Evolutionary conservation across 1,284 basidiomycete species (phyloP).

Genomic region (Earliella scabrosa): DNA sequence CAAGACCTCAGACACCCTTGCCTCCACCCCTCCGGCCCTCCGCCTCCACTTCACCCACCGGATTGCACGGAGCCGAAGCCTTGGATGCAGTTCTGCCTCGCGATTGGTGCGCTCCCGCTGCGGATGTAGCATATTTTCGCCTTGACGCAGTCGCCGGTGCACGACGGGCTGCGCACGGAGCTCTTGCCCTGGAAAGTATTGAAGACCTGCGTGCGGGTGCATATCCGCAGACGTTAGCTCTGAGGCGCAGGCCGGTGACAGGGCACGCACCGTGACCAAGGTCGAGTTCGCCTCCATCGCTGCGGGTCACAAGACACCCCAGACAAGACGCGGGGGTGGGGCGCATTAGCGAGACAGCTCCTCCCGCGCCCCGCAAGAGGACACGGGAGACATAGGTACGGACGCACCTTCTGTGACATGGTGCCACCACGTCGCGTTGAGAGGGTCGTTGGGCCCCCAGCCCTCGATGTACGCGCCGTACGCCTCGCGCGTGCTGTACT

Average conservation of each 20-base stretch:
- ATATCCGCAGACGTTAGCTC: conserved; percentile 3
- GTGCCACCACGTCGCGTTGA: conserved; percentile 89
- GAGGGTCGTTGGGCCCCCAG: conserved; percentile 70
- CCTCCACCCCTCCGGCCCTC: neutral
- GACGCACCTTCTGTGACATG: conserved; percentile 71
- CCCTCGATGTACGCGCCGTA: conserved; percentile 64
- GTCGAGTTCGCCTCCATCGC: conserved; percentile 66
- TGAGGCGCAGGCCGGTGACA: neutral
- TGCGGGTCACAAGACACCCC: conserved; percentile 31
- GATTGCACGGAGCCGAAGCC: conserved; percentile 75
- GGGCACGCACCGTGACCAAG: conserved; percentile 56
- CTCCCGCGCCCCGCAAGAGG: too few relatives aligned
- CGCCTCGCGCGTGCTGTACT: conserved; percentile 73
- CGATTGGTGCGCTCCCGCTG: conserved; percentile 66
- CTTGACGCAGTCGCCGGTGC: conserved; percentile 59
- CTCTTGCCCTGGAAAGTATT: conserved; percentile 76
- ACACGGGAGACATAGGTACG: neutral
- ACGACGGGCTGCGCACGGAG: conserved; percentile 57
- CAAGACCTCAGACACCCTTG: neutral
- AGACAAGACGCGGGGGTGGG: too few relatives aligned
- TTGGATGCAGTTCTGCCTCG: conserved; percentile 57
- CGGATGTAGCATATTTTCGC: conserved; percentile 85
- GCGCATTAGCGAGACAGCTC: neutral
- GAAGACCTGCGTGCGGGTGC: conserved; percentile 52
- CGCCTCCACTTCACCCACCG: neutral